Conservation (phyloP, 176 grass and related monocot species). For the Aegilops bicornis region DNA sequence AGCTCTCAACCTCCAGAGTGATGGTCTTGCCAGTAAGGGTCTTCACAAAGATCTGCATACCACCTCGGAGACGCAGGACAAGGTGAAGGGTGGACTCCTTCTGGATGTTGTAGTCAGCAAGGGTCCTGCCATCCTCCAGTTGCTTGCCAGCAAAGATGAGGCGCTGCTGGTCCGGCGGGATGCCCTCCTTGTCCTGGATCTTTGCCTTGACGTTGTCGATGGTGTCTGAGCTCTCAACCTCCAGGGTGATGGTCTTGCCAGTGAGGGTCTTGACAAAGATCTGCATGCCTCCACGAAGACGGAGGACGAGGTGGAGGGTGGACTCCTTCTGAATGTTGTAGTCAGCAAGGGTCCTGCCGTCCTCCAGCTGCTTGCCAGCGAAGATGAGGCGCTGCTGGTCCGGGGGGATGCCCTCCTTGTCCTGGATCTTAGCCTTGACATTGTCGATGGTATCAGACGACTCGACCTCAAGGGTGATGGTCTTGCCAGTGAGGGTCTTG, state of each 20-base stretch:
- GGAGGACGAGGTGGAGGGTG: neutral
- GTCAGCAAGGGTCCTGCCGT: slow-evolving; percentile 39
- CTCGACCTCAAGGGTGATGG: slow-evolving; percentile 62
- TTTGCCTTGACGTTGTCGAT: slow-evolving; percentile 60
- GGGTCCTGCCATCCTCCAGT: slow-evolving; percentile 47
- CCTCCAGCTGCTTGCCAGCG: slow-evolving; percentile 51
- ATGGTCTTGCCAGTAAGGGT: slow-evolving; percentile 13
- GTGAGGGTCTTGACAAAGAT: slow-evolving; percentile 90
- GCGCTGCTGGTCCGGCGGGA: slow-evolving; percentile 55
- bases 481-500: slow-evolving; percentile 52
- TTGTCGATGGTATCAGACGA: slow-evolving; percentile 88
- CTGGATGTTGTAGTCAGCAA: slow-evolving; percentile 32
- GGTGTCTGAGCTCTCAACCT: slow-evolving; percentile 49
- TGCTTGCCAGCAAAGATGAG: slow-evolving; percentile 55
- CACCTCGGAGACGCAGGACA: neutral
- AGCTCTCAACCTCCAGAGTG: neutral
- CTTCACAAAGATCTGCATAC: slow-evolving; percentile 7
- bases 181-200: slow-evolving; percentile 70
- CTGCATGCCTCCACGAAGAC: slow-evolving; percentile 53
- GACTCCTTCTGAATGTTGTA: slow-evolving; percentile 13
- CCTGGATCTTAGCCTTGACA: slow-evolving; percentile 99
- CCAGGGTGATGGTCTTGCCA: slow-evolving; percentile 89
- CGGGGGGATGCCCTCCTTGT: slow-evolving; percentile 78
- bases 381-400: slow-evolving; percentile 63
- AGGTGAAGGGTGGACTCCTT: neutral